Evolutionary conservation across 306 rosid species (phyloP).

Genomic region (Rubus parviflorus): DNA sequence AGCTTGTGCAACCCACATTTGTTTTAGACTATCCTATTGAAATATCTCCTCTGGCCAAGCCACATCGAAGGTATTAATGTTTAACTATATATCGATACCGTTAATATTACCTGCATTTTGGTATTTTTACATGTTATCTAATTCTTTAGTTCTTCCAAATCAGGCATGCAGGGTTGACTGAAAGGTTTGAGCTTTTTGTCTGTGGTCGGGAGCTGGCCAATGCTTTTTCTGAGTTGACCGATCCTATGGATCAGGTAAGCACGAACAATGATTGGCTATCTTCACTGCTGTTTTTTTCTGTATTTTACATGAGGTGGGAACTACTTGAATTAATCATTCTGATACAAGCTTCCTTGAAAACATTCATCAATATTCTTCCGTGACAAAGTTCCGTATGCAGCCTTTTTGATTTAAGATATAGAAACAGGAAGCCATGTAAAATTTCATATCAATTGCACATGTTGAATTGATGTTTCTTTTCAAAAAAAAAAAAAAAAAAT

Average conservation of each 20-base stretch:
- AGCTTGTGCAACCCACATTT: slow-evolving; percentile 95
- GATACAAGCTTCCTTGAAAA: not conserved
- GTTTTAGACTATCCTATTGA: slow-evolving; percentile 96
- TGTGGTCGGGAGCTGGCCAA: slow-evolving; percentile 98
- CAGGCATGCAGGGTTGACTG: slow-evolving; percentile 82
- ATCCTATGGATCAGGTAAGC: slow-evolving; percentile 94
- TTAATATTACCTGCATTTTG: not conserved
- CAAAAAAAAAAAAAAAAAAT: no score
- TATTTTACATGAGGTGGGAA: not conserved
- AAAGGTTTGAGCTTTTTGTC: slow-evolving; percentile 90
- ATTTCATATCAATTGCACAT: not conserved
- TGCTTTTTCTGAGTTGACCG: slow-evolving; percentile 96
- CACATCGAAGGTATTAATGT: slow-evolving; percentile 76
- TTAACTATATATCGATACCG: slow-evolving; percentile 1
- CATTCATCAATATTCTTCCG: not conserved
- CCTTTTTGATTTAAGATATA: not conserved
- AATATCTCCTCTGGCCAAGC: slow-evolving; percentile 96
- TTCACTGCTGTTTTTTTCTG: not conserved
- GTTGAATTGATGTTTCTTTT: no score
- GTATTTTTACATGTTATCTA: slow-evolving; percentile 14
- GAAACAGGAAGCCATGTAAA: not conserved
- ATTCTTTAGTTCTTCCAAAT: slow-evolving; percentile 27
- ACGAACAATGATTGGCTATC: not conserved
- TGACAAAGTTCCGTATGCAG: not conserved
- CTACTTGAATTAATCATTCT: not conserved